Evolutionary conservation across 129 eudicot species (phyloP), one percentile per base, ranked within the genome.

Genomic region (Tanacetum coccineum): DNA sequence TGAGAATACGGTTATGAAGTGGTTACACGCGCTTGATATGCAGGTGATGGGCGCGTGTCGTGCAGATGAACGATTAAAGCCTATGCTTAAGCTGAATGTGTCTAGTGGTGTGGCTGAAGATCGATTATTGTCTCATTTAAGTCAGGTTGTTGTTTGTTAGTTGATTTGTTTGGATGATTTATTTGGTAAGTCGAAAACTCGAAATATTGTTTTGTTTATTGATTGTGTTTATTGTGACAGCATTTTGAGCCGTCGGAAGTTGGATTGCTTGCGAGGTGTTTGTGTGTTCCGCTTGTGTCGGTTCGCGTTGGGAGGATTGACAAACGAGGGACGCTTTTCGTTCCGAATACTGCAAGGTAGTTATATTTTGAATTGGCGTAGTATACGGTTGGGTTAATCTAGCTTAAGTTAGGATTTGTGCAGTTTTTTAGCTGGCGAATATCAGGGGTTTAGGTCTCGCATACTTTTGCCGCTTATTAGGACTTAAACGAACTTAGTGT

Each of bases 41-140:
- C 99, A 93, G 52, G 92, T 84, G 18, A 81, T 86, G 84, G 99
- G 99, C 18, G 99, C 99, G 26, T 93, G 99, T 77, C 95, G 99
- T 25, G 87, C 84, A 2, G 95, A 88, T 62, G 99, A 93, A 83
- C 76, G 96, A 66, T 61, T 93, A 62, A 88, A 86, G 83, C 96
- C 99, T 14, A 70, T 93, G 83, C 81, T 93, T 12, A 86, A 88
- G 83, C 67, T 77, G 5, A 93, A 86, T 73, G 84, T 71, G 1
- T 78, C 95, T 2, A 76, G 63, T 51, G 85, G 66, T 60, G 83
- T 55, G 1, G 95, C 95, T 17, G 99, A 93, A 68, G 99, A 89
- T 56, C 81, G 87, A 9, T 66, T 93, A 70, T 74, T 88, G 4
- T 66, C 89, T 63, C 92, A 89, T 65, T 81, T 93, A 9, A 84